Evolutionary conservation across 495 filamentous ascomycete species (phyloP).

Genomic region (Penicillium cataractarum): DNA sequence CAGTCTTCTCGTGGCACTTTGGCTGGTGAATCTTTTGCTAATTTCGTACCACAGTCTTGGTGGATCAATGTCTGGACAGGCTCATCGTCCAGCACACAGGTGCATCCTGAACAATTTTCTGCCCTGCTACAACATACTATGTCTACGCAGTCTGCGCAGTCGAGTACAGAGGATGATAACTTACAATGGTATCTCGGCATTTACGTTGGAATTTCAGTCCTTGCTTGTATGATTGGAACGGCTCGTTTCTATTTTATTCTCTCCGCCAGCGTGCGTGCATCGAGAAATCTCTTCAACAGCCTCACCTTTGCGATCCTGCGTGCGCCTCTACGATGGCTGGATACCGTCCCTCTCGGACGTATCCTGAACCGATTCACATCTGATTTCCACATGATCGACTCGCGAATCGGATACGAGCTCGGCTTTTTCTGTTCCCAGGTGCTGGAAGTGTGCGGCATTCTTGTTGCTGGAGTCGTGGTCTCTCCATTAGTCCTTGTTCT

Average conservation of each 20-base stretch:
- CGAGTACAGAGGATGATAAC: slow-evolving; percentile 14
- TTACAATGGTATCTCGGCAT: slow-evolving; percentile 67
- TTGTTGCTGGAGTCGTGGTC: slow-evolving; percentile 38
- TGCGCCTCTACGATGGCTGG: slow-evolving; percentile 75
- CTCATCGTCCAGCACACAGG: slow-evolving; percentile 24
- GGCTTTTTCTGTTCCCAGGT: slow-evolving; percentile 55
- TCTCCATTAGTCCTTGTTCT: slow-evolving; percentile 38
- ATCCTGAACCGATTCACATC: slow-evolving; percentile 80
- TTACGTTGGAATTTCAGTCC: slow-evolving; percentile 64
- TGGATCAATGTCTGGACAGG: slow-evolving; percentile 73
- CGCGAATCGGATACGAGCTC: slow-evolving; percentile 61
- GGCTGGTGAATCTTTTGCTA: background rate
- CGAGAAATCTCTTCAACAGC: slow-evolving; percentile 64
- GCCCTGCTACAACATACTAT: slow-evolving; percentile 29
- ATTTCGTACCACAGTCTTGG: slow-evolving; percentile 53
- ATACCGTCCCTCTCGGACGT: slow-evolving; percentile 78
- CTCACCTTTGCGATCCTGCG: slow-evolving; percentile 68
- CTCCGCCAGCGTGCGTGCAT: slow-evolving; percentile 56
- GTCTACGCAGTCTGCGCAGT: background rate
- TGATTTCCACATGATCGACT: slow-evolving; percentile 75
- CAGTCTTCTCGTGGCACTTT: background rate
- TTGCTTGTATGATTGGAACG: slow-evolving; percentile 58
- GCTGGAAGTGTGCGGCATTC: slow-evolving; percentile 34
- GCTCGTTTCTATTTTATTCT: slow-evolving; percentile 62
- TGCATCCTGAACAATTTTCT: slow-evolving; percentile 24